Evolutionary conservation across 2,329 filamentous ascomycete genomes (phyloP).

Genomic region (Tolypocladium capitatum): DNA sequence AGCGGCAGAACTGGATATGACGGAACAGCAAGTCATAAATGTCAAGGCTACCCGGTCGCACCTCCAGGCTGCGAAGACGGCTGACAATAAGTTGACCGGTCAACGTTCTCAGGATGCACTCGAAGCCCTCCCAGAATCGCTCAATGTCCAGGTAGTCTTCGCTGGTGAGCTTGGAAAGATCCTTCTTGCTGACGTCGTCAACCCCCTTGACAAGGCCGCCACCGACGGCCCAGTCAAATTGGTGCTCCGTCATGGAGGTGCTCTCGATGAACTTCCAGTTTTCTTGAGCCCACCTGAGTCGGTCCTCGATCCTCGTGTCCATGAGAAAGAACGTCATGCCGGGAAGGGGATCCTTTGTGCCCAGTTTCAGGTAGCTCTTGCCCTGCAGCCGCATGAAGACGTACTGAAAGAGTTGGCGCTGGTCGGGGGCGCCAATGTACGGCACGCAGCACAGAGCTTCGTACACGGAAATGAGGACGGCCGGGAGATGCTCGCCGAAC

Average conservation of each 20-base stretch:
- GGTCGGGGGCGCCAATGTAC: constrained; percentile 48
- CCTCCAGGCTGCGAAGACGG: constrained; percentile 65
- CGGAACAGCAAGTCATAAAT: constrained; percentile 50
- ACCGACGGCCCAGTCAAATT: constrained; percentile 81
- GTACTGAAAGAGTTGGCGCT: constrained; percentile 54
- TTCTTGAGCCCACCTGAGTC: constrained; percentile 23
- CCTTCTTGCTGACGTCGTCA: constrained; percentile 40
- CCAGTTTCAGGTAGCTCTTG: constrained; percentile 65
- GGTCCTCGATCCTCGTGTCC: constrained; percentile 42
- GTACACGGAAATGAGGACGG: constrained; percentile 68
- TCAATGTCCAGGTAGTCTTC: constrained; percentile 37
- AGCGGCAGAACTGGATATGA: constrained; percentile 36
- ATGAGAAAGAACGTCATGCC: constrained; percentile 81
- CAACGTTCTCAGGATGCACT: constrained; percentile 60
- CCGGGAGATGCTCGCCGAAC: constrained; percentile 33
- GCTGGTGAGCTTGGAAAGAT: constrained; percentile 19
- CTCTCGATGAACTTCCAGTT: constrained; percentile 38
- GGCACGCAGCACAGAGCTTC: constrained; percentile 77
- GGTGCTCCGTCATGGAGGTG: constrained; percentile 47
- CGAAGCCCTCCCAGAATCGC: constrained; percentile 68
- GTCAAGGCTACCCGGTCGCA: constrained; percentile 44
- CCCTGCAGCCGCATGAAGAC: constrained; percentile 65
- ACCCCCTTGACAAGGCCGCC: constrained; percentile 59
- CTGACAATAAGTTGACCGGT: constrained; percentile 63
- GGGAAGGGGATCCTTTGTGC: constrained; percentile 59